Evolutionary conservation across 2,329 filamentous ascomycete species (phyloP), one percentile per base, ranked within the genome.

Genomic region (Lasiodiplodia citricola): DNA sequence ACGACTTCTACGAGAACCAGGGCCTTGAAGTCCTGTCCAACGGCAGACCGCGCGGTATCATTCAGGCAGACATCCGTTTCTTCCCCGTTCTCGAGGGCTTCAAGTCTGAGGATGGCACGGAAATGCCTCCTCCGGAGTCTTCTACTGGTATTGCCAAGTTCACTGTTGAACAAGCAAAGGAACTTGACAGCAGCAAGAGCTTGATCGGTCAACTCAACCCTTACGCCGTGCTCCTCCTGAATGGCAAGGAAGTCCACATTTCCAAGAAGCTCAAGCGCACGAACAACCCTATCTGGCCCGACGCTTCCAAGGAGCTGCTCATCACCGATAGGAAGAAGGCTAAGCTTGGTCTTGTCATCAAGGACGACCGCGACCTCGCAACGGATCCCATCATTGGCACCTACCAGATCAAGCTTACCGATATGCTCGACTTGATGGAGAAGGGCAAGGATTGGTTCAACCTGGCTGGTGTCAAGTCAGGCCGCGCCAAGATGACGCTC

Each of bases 361-460:
- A 97, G 82, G 96, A 99, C 76, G 95, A 98, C 73, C 91, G 95
- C 71, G 95, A 97, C 66, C 83, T 99, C 67, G 84, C 89, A 8
- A 85, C 90, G 16, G 95, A 99, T 78, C 94, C 93, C 60, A 87
- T 95, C 41, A 83, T 99, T 25, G 96, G 95, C 70, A 94, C 90
- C 31, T 97, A 97, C 79, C 94, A 98, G 79, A 96, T 99, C 81
- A 97, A 94, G 81, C 85, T 99, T 31, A 92, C 97, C 71, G 95
- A 98, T 74, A 92, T 99, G 88, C 83, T 98, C 31, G 93, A 95
- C 68, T 87, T 94, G 78, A 96, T 92, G 88, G 90, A 90, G 57
- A 96, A 97, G 81, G 95, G 96, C 52, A 92, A 97, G 75, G 94
- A 98, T 74, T 99, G 96, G 96, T 99, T 94, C 84, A 93, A 94